phyloP scores from a whole-genome alignment of 2,329 filamentous ascomycete genomes.

The Aspergillus jensenii region DNA sequence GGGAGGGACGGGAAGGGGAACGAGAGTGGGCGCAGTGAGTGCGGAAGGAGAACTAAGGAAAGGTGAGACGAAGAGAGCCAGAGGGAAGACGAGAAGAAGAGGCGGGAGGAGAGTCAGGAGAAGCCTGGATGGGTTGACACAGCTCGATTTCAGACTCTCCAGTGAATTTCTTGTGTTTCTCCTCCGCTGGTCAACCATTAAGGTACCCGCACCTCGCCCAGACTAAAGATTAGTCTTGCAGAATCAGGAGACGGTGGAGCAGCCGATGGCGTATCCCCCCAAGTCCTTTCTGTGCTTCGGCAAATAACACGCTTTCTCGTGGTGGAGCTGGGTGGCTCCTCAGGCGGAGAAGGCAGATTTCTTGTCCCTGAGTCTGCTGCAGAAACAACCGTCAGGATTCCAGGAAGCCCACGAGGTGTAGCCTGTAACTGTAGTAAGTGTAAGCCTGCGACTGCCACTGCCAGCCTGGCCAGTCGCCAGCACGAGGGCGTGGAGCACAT shows the following conservation, averaged over 20 bases:
- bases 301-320: constrained; percentile 2
- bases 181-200: constrained; percentile 2
- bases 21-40: not conserved
- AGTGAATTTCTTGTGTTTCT: not conserved
- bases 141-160: not conserved
- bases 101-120: constrained; percentile 4
- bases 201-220: constrained; percentile 7
- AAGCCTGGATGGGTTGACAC: not conserved
- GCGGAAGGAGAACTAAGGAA: not conserved
- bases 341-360: not conserved
- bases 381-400: not conserved
- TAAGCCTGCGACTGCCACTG: not conserved
- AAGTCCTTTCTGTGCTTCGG: not conserved
- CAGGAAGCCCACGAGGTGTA: not conserved
- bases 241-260: constrained; percentile 15
- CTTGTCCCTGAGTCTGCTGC: not conserved
- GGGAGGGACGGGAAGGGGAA: constrained; percentile 1
- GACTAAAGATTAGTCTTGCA: constrained; percentile 12
- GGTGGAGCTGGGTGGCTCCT: constrained; percentile 3
- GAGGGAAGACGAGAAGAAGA: not conserved
- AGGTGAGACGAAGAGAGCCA: not conserved
- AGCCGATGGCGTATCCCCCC: constrained; percentile 1
- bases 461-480: not conserved
- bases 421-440: too few species aligned
- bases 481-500: constrained; percentile 1